Evolutionary conservation across 164 flowering plant species (phyloP).

Genomic region (Berberis thunbergii): DNA sequence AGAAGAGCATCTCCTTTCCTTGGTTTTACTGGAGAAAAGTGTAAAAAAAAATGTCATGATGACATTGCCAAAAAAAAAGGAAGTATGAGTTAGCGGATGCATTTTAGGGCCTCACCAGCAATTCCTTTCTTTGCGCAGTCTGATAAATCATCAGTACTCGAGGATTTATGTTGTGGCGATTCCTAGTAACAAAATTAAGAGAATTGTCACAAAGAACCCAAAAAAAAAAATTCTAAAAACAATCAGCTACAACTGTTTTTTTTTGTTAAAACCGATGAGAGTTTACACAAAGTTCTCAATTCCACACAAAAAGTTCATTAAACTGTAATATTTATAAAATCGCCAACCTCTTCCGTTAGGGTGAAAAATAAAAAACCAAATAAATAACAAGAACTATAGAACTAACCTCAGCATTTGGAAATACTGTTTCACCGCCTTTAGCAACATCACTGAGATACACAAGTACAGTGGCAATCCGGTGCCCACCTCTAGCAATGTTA

Average conservation of each 20-base stretch:
- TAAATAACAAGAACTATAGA: constrained; percentile 5
- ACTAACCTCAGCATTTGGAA: constrained; percentile 88
- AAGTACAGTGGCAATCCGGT: constrained; percentile 81
- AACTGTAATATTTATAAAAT: no score
- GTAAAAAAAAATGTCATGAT: not conserved
- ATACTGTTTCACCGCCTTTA: constrained; percentile 96
- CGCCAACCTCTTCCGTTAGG: not conserved
- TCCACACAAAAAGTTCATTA: no score
- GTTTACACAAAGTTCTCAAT: not conserved
- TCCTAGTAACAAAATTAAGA: constrained; percentile 26
- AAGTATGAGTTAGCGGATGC: not conserved
- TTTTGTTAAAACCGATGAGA: not conserved
- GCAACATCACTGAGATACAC: constrained; percentile 87
- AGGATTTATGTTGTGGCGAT: constrained; percentile 37
- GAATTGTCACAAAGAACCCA: not conserved
- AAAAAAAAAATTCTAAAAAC: not conserved
- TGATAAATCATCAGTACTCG: constrained; percentile 44
- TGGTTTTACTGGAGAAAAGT: constrained; percentile 58
- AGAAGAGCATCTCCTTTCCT: constrained; percentile 88
- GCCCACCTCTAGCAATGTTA: constrained; percentile 92
- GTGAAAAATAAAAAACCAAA: not conserved
- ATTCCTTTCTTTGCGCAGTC: constrained; percentile 84
- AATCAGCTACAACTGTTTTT: not conserved
- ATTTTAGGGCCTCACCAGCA: constrained; percentile 44
- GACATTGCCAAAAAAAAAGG: constrained; percentile 1